Conservation (phyloP, 345 rosid species). For the Conringia planisiliqua region DNA sequence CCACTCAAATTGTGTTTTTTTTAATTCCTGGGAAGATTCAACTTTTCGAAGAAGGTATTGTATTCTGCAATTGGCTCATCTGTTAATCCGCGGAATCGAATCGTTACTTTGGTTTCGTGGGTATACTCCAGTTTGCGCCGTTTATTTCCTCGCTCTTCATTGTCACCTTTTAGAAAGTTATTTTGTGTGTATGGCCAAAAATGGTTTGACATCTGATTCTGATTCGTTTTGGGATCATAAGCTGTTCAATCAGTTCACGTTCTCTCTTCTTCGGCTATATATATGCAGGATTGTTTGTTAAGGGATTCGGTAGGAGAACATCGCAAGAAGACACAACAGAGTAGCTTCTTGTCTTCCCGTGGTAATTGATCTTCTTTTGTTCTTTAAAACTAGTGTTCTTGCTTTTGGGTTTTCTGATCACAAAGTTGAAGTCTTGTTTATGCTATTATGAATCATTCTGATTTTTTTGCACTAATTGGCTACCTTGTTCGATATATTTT, state of each 20-base stretch:
- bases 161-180: slow-evolving; percentile 1
- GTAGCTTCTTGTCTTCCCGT: not conserved
- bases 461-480: not conserved
- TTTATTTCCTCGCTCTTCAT: not conserved
- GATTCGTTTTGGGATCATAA: slow-evolving; percentile 20
- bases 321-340: not conserved
- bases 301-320: not conserved
- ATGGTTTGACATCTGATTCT: slow-evolving; percentile 23
- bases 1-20: not conserved
- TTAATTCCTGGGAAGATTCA: not conserved
- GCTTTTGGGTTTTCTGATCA: not conserved
- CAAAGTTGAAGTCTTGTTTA: not conserved
- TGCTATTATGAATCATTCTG: not conserved
- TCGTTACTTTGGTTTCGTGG: slow-evolving; percentile 2
- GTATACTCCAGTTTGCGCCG: not conserved
- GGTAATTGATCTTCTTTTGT: slow-evolving; percentile 3
- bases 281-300: not conserved
- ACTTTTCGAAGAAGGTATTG: slow-evolving; percentile 20
- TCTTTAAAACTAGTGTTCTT: not conserved
- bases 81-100: slow-evolving; percentile 26
- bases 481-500: not conserved
- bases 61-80: slow-evolving; percentile 17
- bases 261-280: not conserved
- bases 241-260: slow-evolving; percentile 1
- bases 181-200: not conserved